Percentiles rank a stretch among this genome's conserved stretches.
Evolutionary conservation across 2,329 filamentous ascomycete species (phyloP).

Genomic region (Trichoderma sp.): DNA sequence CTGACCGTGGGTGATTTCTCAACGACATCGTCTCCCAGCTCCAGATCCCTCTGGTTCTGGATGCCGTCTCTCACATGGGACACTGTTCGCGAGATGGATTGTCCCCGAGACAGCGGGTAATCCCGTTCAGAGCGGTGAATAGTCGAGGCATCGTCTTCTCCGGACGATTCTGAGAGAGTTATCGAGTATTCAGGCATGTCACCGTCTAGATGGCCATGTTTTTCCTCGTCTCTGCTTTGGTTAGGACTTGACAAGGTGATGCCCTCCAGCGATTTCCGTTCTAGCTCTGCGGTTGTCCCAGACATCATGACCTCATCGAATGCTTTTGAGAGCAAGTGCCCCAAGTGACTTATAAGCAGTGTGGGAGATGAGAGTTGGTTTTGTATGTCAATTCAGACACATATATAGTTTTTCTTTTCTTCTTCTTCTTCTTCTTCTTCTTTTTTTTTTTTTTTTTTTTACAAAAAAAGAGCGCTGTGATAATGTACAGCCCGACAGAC

Average conservation of each 20-base stretch:
- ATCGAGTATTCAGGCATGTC: background rate
- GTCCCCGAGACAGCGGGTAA: background rate
- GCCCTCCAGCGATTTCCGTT: background rate
- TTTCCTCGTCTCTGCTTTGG: background rate
- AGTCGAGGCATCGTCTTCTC: background rate
- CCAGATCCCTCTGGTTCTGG: conserved; percentile 32
- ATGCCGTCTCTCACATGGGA: conserved; percentile 42
- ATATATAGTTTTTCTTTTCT: background rate
- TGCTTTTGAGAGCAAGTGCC: background rate
- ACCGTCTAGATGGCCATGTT: background rate
- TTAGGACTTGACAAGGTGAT: background rate
- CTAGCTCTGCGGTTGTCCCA: background rate
- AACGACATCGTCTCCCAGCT: conserved; percentile 29
- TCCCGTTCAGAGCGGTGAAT: background rate
- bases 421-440: no score
- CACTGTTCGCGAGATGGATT: conserved; percentile 32
- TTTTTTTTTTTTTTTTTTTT: no score
- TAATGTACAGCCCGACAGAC: background rate
- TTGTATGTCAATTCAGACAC: background rate
- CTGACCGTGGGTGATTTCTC: conserved; percentile 25
- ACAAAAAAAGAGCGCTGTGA: background rate
- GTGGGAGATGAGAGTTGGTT: background rate
- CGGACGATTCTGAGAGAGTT: background rate
- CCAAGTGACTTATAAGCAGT: conserved; percentile 1
- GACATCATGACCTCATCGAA: background rate